Conservation (phyloP, 2,329 filamentous ascomycete genomes). For the Penicillium vulpinum region DNA sequence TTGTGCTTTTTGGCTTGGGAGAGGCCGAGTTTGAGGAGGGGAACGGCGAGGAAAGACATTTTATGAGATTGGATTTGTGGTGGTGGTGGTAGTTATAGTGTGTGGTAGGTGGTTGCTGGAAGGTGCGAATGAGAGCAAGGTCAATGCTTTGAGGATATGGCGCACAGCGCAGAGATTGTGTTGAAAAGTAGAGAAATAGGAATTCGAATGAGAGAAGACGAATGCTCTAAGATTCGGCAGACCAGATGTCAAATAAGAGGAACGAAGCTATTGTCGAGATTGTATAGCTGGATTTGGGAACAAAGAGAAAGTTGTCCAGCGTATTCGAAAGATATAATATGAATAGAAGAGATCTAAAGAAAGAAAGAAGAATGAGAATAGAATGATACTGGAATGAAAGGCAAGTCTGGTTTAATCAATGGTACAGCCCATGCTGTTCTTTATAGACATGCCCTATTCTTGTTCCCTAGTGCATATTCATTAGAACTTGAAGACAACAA, state of each 20-base stretch:
- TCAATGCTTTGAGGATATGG: not conserved
- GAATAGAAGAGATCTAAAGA: conserved; percentile 13
- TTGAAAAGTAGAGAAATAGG: not conserved
- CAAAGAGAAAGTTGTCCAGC: conserved; percentile 6
- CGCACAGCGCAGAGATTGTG: conserved; percentile 7
- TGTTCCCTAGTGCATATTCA: not conserved
- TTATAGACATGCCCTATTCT: conserved; percentile 15
- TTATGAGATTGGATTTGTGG: not conserved
- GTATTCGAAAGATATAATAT: not conserved
- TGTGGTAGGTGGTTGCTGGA: not conserved
- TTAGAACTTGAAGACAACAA: conserved; percentile 1
- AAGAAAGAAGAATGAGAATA: too few species aligned
- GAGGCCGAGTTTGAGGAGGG: conserved; percentile 30
- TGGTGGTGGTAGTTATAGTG: too few species aligned
- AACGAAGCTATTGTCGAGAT: conserved; percentile 8
- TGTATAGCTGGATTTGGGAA: not conserved
- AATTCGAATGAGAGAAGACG: not conserved
- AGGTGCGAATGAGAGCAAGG: not conserved
- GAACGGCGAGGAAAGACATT: conserved; percentile 34
- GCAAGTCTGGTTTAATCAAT: conserved; percentile 3
- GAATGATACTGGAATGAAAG: conserved; percentile 9
- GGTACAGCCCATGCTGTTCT: not conserved
- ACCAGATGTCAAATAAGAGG: conserved; percentile 16
- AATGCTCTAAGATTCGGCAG: conserved; percentile 10
- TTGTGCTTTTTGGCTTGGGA: conserved; percentile 35